Evolutionary conservation across 495 filamentous ascomycete genomes (phyloP).

Genomic region (Parmelia sp.): DNA sequence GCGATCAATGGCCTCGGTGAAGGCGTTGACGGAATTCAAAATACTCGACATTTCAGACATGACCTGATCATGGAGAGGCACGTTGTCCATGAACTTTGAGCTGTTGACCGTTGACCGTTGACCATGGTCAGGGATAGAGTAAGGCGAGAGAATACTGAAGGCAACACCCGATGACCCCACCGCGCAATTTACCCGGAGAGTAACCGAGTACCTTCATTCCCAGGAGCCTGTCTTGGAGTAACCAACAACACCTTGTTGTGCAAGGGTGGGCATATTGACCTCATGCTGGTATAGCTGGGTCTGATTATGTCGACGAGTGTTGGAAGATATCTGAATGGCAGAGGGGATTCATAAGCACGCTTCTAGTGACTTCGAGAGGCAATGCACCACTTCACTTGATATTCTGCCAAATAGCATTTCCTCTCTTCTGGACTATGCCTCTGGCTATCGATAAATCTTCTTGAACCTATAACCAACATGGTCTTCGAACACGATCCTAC

Average conservation of each 20-base stretch:
- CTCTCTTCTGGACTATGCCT: neutral
- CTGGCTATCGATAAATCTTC: neutral
- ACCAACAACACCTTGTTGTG: neutral
- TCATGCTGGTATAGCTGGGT: neutral
- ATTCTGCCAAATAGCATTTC: neutral
- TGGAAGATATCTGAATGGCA: neutral
- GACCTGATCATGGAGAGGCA: constrained; percentile 15
- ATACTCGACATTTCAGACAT: constrained; percentile 60
- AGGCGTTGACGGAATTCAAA: constrained; percentile 61
- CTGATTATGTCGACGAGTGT: neutral
- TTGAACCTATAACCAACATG: constrained; percentile 7
- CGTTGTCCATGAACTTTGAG: neutral
- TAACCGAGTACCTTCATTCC: neutral
- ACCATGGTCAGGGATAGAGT: neutral
- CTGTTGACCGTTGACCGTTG: neutral
- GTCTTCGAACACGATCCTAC: constrained; percentile 55
- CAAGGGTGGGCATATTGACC: neutral
- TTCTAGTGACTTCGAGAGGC: neutral
- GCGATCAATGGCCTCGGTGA: constrained; percentile 70
- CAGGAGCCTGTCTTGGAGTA: too few species aligned
- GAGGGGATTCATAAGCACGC: neutral
- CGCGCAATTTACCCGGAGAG: too few species aligned
- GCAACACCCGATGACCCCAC: too few species aligned
- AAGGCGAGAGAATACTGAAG: too few species aligned
- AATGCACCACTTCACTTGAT: neutral